Percentiles rank a stretch among this genome's conserved stretches.
These are phyloP conservation scores for Stagonosporopsis vannaccii DNA, from an alignment of 2,329 filamentous ascomycete species.

Conservation along the genomic window DNA sequence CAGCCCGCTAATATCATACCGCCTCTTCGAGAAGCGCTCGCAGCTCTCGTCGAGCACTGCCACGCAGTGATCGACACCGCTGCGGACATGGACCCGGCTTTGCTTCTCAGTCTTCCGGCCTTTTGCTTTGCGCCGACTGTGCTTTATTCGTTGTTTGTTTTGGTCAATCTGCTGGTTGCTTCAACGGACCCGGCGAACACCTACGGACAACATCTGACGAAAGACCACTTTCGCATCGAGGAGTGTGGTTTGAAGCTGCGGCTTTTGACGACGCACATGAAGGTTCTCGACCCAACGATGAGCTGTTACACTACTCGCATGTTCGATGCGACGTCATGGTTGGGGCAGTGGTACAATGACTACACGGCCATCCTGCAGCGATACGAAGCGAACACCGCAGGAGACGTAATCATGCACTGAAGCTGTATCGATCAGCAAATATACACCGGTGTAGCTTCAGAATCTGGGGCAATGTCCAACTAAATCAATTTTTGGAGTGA, in stretches of 20 bases:
- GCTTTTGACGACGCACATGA: constrained; percentile 23
- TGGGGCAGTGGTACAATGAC: constrained; percentile 37
- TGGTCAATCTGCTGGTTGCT: constrained; percentile 33
- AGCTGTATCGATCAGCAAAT: background rate
- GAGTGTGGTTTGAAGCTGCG: constrained; percentile 29
- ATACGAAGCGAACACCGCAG: constrained; percentile 28
- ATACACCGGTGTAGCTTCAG: background rate
- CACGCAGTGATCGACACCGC: constrained; percentile 32
- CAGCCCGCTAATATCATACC: constrained; percentile 27
- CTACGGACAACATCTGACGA: constrained; percentile 30
- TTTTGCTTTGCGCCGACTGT: constrained; percentile 36
- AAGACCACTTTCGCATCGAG: constrained; percentile 30
- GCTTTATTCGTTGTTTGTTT: constrained; percentile 34
- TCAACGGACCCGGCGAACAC: constrained; percentile 34
- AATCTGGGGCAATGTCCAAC: background rate
- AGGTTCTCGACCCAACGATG: constrained; percentile 31
- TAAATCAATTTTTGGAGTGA: background rate
- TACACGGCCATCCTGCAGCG: constrained; percentile 32
- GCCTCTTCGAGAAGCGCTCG: constrained; percentile 26
- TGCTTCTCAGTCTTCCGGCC: constrained; percentile 31
- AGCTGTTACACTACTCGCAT: constrained; percentile 37
- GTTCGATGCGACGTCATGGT: constrained; percentile 37
- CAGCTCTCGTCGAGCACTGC: constrained; percentile 29
- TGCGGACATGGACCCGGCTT: constrained; percentile 31
- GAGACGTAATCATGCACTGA: constrained; percentile 9